Evolutionary conservation across 805 yeast species (phyloP).

Genomic region (Candida berthetii): DNA sequence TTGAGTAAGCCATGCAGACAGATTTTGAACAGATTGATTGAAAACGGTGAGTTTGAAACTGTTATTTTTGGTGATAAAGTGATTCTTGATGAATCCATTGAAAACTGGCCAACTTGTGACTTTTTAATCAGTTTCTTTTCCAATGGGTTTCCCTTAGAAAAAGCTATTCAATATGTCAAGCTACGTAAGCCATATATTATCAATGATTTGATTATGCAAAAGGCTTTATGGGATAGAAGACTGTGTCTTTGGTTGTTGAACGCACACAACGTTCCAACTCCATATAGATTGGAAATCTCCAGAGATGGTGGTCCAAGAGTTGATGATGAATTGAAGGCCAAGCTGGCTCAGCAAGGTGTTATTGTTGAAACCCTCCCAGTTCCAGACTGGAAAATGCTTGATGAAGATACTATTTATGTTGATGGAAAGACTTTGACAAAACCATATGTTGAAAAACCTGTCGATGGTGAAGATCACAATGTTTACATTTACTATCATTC

Average conservation of each 20-base stretch:
- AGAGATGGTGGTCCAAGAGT: slow-evolving; percentile 96
- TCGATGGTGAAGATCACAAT: slow-evolving; percentile 98
- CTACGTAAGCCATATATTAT: slow-evolving; percentile 85
- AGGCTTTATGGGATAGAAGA: slow-evolving; percentile 96
- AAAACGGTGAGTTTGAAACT: slow-evolving; percentile 93
- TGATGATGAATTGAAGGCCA: slow-evolving; percentile 56
- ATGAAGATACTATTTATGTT: slow-evolving; percentile 75
- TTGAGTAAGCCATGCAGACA: slow-evolving; percentile 93
- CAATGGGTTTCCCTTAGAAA: slow-evolving; percentile 93
- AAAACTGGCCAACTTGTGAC: slow-evolving; percentile 99
- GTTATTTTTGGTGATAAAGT: slow-evolving; percentile 97
- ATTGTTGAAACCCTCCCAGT: slow-evolving; percentile 39
- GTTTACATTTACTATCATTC: slow-evolving; percentile 87
- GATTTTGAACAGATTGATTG: slow-evolving; percentile 80
- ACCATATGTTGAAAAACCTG: slow-evolving; percentile 98
- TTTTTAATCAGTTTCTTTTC: slow-evolving; percentile 89
- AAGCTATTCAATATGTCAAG: slow-evolving; percentile 87
- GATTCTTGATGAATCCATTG: slow-evolving; percentile 85
- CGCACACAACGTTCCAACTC: slow-evolving; percentile 83
- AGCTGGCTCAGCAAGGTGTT: slow-evolving; percentile 58
- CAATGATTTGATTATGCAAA: slow-evolving; percentile 87
- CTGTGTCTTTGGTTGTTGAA: slow-evolving; percentile 75
- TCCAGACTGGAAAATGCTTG: slow-evolving; percentile 82
- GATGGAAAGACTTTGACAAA: slow-evolving; percentile 68
- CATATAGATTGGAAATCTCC: slow-evolving; percentile 79